Evolutionary conservation across 352 stramenopile genomes (phyloP), one percentile per base, ranked within the genome.

Genomic region (Elongisporangium anandrum): DNA sequence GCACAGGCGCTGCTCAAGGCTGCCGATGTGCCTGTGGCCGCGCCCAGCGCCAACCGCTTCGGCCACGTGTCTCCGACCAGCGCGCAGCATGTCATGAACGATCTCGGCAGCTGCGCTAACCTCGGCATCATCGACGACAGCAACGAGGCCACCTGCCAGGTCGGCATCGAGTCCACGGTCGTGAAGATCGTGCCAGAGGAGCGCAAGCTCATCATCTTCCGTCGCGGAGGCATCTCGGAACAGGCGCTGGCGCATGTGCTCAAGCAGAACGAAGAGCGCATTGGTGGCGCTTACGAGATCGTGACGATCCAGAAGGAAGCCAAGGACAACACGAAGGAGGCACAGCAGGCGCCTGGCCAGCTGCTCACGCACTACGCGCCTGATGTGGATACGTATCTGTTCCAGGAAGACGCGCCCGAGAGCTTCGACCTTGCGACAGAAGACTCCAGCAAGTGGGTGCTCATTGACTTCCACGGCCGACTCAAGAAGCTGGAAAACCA

Each of bases 31-130:
- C 98, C 98, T 0, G 94, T 99, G 19, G 97, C 97, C 5, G 98
- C 97, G 22, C 98, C 98, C 1, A 98, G 89, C 71, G 98, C 98
- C 10, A 99, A 99, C 69, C 90, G 97, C 56, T 99, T 99, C 73
- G 97, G 97, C 13, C 97, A 99, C 64, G 97, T 99, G 39, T 98
- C 90, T 38, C 97, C 98, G 4, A 99, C 98, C 9, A 82, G 78
- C 8, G 95, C 97, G 4, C 64, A 88, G 51, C 97, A 99, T 71
- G 98, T 99, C 2, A 89, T 99, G 74, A 87, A 98, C 73, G 98
- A 99, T 72, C 77, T 99, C 34, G 87, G 92, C 4, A 66, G 75
- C 22, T 96, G 96, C 69, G 67, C 80, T 62, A 83, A 99, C 61
- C 88, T 96, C 58, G 87, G 97, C 47, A 72, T 92, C 57, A 67